Evolutionary conservation across 805 yeast genomes (phyloP), one percentile per base, ranked within the genome.

Genomic region (Wickerhamiella lipophila): DNA sequence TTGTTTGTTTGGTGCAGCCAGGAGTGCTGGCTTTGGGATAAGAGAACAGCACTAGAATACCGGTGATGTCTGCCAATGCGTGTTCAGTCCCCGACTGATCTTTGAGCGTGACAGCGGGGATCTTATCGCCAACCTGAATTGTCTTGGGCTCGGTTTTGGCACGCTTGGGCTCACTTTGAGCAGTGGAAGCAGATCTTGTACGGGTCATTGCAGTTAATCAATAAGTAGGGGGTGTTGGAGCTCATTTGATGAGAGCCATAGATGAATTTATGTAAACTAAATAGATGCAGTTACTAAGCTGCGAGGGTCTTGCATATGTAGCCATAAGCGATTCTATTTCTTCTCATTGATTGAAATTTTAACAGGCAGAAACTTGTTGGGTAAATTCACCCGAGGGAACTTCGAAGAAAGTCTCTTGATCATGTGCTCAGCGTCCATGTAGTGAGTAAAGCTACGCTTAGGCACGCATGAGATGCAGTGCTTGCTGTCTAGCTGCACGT

Each of bases 381-480:
- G 99, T 65, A 92, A 70, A 1, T 81, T 78, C 38, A 92, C 97
- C 59, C 96, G 77, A 42, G 78, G 72, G 65, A 89, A 92, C 58
- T 94, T 77, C 45, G 83, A 77, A 62, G 78, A 78, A 57, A 92
- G 73, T 59, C 81, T 83, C 58, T 82, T 89, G 25, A 81, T 75
- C 21, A 92, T 89, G 58, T 85, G 75, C 60, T 86, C 95, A 74
- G 86, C 77, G 62, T 92, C 98, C 63, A 92, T 71, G 65, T 92
- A 96, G 62, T 95, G 78, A 0, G 98, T 92, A 58, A 92, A 72
- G 50, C 85, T 80, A 49, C 87, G 78, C 59, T 92, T 78, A 42
- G 96, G 94, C 57, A 92, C 92, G 61, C 96, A 89, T 22, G 96
- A 88, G 54, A 92, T 92, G 66, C 92, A 89, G 66, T 92, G 99